These are phyloP conservation scores for Neurospora pannonica DNA, from an alignment of 495 filamentous ascomycete species.

Conservation along the genomic window DNA sequence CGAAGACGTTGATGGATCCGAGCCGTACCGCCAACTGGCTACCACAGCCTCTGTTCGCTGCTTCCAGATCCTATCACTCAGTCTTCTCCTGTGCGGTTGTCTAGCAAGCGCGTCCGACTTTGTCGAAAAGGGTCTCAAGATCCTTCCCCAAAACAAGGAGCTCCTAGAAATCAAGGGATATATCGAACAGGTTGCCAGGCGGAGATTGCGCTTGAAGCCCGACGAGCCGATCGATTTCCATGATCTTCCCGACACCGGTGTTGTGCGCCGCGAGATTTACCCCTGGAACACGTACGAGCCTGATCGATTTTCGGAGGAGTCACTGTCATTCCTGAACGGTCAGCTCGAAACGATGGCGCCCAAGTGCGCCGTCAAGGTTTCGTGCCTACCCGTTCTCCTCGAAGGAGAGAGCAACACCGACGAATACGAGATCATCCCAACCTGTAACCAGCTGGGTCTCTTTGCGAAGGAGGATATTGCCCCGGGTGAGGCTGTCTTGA, in stretches of 20 bases:
- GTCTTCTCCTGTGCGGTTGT: slow-evolving; percentile 58
- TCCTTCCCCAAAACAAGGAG: slow-evolving; percentile 35
- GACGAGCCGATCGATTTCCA: slow-evolving; percentile 38
- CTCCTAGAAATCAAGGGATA: slow-evolving; percentile 36
- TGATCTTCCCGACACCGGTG: slow-evolving; percentile 58
- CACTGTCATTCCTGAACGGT: slow-evolving; percentile 56
- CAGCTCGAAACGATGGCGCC: slow-evolving; percentile 56
- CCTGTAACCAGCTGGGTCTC: slow-evolving; percentile 69
- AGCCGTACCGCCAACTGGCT: slow-evolving; percentile 26
- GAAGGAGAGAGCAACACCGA: slow-evolving; percentile 34
- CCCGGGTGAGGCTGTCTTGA: slow-evolving; percentile 66
- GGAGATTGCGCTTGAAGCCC: slow-evolving; percentile 30
- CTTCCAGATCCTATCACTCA: slow-evolving; percentile 49
- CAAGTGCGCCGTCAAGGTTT: slow-evolving; percentile 60
- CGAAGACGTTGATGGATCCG: slow-evolving; percentile 14
- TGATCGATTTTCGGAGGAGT: slow-evolving; percentile 64
- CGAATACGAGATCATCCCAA: slow-evolving; percentile 37
- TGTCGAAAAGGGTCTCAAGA: slow-evolving; percentile 41
- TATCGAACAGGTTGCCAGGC: slow-evolving; percentile 37
- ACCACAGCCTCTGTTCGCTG: slow-evolving; percentile 37
- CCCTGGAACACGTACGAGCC: slow-evolving; percentile 90
- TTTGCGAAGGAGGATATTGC: slow-evolving; percentile 77
- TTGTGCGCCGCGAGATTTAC: slow-evolving; percentile 79
- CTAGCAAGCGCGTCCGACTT: slow-evolving; percentile 62
- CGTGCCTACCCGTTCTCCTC: slow-evolving; percentile 60